Evolutionary conservation across 306 rosid genomes (phyloP), one percentile per base, ranked within the genome.

Genomic region (Quillaja saponaria): DNA sequence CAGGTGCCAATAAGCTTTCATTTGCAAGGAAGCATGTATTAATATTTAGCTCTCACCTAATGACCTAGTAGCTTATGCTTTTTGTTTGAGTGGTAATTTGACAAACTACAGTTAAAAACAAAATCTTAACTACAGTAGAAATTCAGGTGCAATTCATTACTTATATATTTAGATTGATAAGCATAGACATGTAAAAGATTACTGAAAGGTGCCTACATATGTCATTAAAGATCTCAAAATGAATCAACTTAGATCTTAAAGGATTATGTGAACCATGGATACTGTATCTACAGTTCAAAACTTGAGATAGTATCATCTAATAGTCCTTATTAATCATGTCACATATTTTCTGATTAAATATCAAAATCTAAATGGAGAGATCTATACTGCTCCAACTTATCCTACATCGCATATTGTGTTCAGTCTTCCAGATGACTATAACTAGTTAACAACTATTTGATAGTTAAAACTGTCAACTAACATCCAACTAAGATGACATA

Each of bases 221-320:
- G 7, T 14, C 18, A 49, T 14, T 21, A 20, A 49, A 47, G 15
- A 31, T 56, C 20, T 56, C n/a, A 16, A 37, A 51, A 65, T 10
- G 46, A 6, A n/a, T 47, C 49, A 48, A n/a, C n/a, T n/a, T n/a
- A n/a, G n/a, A n/a, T 34, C 64, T 47, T 39, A 46, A 46, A 35
- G 38, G 16, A 37, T n/a, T 9, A 25, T 6, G 31, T 49, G 49
- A 38, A 49, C 25, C 7, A 4, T 19, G 28, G 6, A 58, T 33
- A 8, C 8, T 15, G 42, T 37, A 58, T 10, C 37, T 52, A 11
- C n/a, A n/a, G n/a, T 49, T 31, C 3, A 3, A 8, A 58, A 40
- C 44, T n/a, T 12, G 37, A 10, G 21, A 33, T 12, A 38, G 21
- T 68, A 35, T 2, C 21, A 49, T 12, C 40, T 62, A n/a, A n/a